Conservation (phyloP, 1,139 yeast genomes). For the Meyerozyma carpophila region DNA sequence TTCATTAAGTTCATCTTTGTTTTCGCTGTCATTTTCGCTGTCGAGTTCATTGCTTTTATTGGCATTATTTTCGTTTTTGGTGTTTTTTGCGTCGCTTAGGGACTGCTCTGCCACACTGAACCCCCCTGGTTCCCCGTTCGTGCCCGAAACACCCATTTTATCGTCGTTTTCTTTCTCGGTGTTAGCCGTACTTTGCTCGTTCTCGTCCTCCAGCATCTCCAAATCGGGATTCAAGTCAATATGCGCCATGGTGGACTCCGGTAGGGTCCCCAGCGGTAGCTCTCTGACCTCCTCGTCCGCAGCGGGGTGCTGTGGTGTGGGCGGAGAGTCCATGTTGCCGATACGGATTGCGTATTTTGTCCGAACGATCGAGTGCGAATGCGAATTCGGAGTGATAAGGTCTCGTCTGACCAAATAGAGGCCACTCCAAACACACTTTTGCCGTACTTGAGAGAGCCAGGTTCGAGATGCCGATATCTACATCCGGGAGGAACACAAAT, state of each 20-base stretch:
- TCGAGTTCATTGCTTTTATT: not conserved
- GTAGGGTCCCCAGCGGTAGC: conserved; percentile 25
- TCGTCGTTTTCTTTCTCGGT: not conserved
- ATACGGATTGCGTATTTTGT: not conserved
- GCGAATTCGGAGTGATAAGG: not conserved
- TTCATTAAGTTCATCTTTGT: conserved; percentile 4
- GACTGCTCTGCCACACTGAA: too few species aligned
- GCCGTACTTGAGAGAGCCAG: not conserved
- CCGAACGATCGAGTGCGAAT: not conserved
- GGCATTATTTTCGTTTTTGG: not conserved
- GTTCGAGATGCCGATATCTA: not conserved
- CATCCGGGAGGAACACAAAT: not conserved
- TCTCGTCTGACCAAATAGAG: not conserved
- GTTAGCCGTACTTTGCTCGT: conserved; percentile 18
- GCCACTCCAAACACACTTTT: not conserved
- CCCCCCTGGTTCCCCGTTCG: too few species aligned
- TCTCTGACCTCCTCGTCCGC: conserved; percentile 37
- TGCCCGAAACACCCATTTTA: too few species aligned
- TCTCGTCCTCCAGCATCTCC: conserved; percentile 13
- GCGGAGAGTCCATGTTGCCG: conserved; percentile 19
- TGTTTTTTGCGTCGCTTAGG: too few species aligned
- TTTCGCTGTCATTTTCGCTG: conserved; percentile 3
- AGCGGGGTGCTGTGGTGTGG: conserved; percentile 45
- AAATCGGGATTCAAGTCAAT: conserved; percentile 40
- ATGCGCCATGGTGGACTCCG: conserved; percentile 14